Evolutionary conservation across 2,329 filamentous ascomycete genomes (phyloP).

Genomic region (Phyllosticta citribraziliensis): DNA sequence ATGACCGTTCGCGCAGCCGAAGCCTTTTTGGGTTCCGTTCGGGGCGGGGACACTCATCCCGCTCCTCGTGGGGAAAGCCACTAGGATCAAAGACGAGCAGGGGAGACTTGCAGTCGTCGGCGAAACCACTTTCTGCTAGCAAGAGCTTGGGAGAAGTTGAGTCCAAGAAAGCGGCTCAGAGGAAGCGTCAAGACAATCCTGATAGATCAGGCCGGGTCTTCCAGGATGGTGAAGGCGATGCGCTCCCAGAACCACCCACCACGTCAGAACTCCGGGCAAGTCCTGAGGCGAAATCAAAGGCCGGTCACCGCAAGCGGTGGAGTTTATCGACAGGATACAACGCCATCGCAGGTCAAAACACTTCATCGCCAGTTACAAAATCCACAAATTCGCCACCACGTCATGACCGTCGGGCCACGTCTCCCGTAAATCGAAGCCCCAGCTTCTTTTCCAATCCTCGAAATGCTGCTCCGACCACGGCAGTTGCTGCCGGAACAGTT

Average conservation of each 20-base stretch:
- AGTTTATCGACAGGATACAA: not conserved
- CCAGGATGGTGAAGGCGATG: not conserved
- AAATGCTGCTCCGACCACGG: not conserved
- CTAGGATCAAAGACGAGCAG: not conserved
- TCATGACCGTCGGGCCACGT: not conserved
- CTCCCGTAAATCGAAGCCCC: not conserved
- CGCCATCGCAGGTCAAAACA: not conserved
- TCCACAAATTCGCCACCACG: not conserved
- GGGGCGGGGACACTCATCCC: not conserved
- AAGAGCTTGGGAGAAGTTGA: not conserved
- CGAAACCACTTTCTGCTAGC: not conserved
- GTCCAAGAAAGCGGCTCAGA: not conserved
- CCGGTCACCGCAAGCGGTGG: not conserved
- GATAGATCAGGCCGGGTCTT: too few species aligned
- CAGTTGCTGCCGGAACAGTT: not conserved
- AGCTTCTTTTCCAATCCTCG: not conserved
- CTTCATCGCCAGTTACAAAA: not conserved
- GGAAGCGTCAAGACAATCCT: not conserved
- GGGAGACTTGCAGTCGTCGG: not conserved
- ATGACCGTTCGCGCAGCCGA: not conserved
- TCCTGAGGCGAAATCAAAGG: not conserved
- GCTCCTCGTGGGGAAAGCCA: not conserved
- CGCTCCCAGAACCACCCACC: not conserved
- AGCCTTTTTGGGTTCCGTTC: not conserved
- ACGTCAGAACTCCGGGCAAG: not conserved